Base-by-base conservation (phyloP, 345 rosid genomes). In the Angophora floribunda region DNA sequence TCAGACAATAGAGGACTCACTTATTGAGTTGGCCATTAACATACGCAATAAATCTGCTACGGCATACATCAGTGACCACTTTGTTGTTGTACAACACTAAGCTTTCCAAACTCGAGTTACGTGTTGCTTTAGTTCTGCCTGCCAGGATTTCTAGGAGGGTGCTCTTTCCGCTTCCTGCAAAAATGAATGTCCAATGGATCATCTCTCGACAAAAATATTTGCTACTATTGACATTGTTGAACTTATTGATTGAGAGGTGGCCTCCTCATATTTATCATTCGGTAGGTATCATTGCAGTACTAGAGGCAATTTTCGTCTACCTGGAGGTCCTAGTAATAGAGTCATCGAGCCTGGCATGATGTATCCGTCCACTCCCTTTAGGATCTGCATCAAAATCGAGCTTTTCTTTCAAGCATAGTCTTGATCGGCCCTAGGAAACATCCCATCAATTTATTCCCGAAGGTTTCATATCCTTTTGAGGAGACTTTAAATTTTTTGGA, bases 131-230 rank as follows among this genome's bases (percentile, higher is more conserved):
- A 26, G 28, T 78, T 70, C 89, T 89, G 47, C 92, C 91, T 85
- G 90, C 89, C 9, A 89, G 52, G 65, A 92, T 82, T 89, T 91
- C 75, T 32, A 89, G 92, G 32, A 92, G 91, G 51, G 88, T 53
- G 88, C 90, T 92, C 85, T 91, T 91, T 78, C 91, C 91, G n/a
- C 92, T 91, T 7, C 91, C 91, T 90, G 92, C 82, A 89, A 61
- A 85, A 86, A 61, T 75, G 44, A 6, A 51, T 28, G 32, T 24
- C 41, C 16, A 86, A 32, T 45, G n/a, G 75, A 51, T 41, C 49
- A 41, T 75, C 49, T 36, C 49, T 36, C 22, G 26, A 19, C 28
- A 19, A 7, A 75, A 41, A 9, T 36, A 7, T 41, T 75, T 5
- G 49, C 82, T 41, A 36, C 7, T 21, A 11, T 41, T 21, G 7